phyloP scores from a whole-genome alignment of 2,329 filamentous ascomycete genomes.

The Lojkania enalia region DNA sequence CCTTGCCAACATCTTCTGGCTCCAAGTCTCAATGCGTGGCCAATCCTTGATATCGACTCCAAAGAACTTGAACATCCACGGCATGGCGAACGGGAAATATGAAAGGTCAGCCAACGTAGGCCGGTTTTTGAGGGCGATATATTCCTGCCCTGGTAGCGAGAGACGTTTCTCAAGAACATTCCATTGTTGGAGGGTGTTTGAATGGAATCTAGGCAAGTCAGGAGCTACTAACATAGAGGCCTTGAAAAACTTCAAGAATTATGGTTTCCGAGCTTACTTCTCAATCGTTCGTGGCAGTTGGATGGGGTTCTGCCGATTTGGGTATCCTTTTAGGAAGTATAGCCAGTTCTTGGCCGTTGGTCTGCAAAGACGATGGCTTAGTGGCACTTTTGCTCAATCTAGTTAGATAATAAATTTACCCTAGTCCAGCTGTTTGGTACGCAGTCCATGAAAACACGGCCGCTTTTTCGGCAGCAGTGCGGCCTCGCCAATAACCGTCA shows the following conservation, averaged over 20 bases:
- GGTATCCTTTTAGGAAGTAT: slow-evolving; percentile 37
- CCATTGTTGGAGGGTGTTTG: slow-evolving; percentile 10
- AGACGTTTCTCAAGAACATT: slow-evolving; percentile 11
- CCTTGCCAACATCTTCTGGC: slow-evolving; percentile 24
- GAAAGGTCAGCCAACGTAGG: slow-evolving; percentile 42
- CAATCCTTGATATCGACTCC: slow-evolving; percentile 34
- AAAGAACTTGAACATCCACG: slow-evolving; percentile 41
- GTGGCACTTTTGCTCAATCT: too few species aligned
- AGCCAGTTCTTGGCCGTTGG: slow-evolving; percentile 42
- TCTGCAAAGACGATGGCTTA: too few species aligned
- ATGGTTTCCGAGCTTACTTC: slow-evolving; percentile 27
- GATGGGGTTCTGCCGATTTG: slow-evolving; percentile 27
- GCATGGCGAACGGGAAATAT: slow-evolving; percentile 42
- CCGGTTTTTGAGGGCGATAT: slow-evolving; percentile 38
- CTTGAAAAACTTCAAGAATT: neutral
- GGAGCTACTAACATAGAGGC: too few species aligned
- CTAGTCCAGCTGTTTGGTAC: slow-evolving; percentile 40
- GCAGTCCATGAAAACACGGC: slow-evolving; percentile 36
- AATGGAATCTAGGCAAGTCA: slow-evolving; percentile 10
- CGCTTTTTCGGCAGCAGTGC: slow-evolving; percentile 30
- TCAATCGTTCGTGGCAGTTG: slow-evolving; percentile 20
- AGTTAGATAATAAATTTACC: too few species aligned
- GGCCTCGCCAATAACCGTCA: slow-evolving; percentile 37
- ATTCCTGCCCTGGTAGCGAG: slow-evolving; percentile 22
- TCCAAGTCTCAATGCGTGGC: slow-evolving; percentile 33